Percentiles rank a stretch among this genome's conserved stretches.
Evolutionary conservation across 352 stramenopile genomes (phyloP).

Genomic region (Phytophthora cryptogea): DNA sequence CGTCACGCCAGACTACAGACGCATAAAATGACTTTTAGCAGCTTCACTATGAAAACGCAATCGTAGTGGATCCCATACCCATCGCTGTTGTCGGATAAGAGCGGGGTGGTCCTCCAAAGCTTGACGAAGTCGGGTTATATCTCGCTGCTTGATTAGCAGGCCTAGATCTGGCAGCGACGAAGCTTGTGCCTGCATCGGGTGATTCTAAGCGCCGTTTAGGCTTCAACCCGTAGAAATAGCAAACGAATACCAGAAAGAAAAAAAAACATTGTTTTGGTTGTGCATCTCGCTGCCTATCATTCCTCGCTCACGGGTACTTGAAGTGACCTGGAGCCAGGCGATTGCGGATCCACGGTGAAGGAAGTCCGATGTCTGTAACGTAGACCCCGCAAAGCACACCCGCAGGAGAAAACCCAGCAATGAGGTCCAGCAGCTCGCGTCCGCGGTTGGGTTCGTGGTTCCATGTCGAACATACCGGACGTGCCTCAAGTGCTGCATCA

Average conservation of each 20-base stretch:
- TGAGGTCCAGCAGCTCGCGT: conserved; percentile 26
- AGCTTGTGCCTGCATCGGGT: conserved; percentile 7
- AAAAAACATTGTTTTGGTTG: too few species aligned
- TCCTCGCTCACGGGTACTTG: too few species aligned
- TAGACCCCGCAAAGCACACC: conserved; percentile 36
- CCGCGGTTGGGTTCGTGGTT: conserved; percentile 13
- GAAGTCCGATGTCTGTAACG: conserved; percentile 24
- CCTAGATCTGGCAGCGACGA: conserved; percentile 46
- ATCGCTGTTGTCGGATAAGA: conserved; percentile 56
- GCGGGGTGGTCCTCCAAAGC: conserved; percentile 37
- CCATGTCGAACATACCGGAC: conserved; percentile 35
- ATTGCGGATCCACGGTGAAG: neutral
- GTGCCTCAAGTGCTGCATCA: conserved; percentile 30
- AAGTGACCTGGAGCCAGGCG: conserved; percentile 6
- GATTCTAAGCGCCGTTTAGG: neutral
- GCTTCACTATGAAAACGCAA: neutral
- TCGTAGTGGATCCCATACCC: conserved; percentile 37
- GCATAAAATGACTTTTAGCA: conserved; percentile 2
- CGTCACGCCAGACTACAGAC: conserved; percentile 58
- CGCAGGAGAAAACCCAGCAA: conserved; percentile 27
- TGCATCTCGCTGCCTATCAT: too few species aligned
- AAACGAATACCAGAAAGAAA: neutral
- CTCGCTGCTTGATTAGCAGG: conserved; percentile 54
- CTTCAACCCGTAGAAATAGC: conserved; percentile 13
- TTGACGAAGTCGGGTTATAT: conserved; percentile 38